Base-by-base conservation (phyloP, 257 asterid species). In the Solanum chmielewskii region DNA sequence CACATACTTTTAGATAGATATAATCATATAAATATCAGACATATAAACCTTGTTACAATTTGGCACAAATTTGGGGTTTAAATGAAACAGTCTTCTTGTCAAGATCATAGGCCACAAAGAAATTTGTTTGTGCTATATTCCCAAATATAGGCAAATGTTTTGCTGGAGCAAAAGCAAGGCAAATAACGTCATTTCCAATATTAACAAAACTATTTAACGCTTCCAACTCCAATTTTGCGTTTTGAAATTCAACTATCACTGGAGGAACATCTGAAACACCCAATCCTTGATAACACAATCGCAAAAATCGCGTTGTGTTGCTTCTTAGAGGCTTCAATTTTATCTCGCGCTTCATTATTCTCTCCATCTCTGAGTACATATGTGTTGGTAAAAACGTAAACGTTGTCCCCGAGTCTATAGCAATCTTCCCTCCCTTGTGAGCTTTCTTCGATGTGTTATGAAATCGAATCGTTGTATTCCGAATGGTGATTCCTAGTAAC, bases 361-460 rank as follows among this genome's bases (percentile, higher is more conserved):
- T 25, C 74, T 86, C 86, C 9, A 94, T 66, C 16, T 87, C 29
- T 0, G 11, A 0, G 78, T 91, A 93, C 27, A 95, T 29, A 0
- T 76, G n/a, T 0, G 16, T 6, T 10, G 95, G 97, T 3, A 94
- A 90, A 39, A 86, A 91, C 15, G 96, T 91, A 16, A 91, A 11
- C 0, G 97, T 91, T 2, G 96, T 94, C 7, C 98, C 98, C 0
- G 96, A 91, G 64, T 94, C 98, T 3, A 93, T 93, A 15, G 92
- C 84, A 2, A 93, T 91, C 91, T 93, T 94, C 2, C 93, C 69
- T 23, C 29, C 95, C 45, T 83, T 88, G 3, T 14, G 11, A 27
- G 85, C n/a, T 42, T 64, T 78, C 3, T 81, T 35, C 13, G 87
- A 44, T 27, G 86, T 69, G 11, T 41, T 62, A 4, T 23, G 3